phyloP scores from a whole-genome alignment of 225 moss, liverwort and hornwort species.

The Antitrichia curtipendula region DNA sequence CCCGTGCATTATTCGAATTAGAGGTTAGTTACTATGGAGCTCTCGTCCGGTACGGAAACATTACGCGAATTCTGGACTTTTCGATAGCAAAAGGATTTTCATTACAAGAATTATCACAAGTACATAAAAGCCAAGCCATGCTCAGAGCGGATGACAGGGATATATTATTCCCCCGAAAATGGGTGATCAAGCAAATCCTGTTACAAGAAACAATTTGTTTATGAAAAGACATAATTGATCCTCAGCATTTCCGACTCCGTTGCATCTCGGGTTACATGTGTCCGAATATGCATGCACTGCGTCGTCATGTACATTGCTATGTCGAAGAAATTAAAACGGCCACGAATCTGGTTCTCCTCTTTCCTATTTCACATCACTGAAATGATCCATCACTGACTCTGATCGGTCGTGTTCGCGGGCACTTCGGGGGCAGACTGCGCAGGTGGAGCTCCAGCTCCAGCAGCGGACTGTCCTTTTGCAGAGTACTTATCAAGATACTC shows the following conservation, averaged over 20 bases:
- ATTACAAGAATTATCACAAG: neutral
- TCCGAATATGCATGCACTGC: neutral
- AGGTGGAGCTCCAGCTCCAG: neutral
- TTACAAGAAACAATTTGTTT: neutral
- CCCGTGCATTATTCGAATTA: neutral
- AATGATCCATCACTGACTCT: neutral
- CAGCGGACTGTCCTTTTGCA: neutral
- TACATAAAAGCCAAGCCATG: neutral
- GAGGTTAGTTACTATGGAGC: neutral
- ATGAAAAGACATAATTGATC: neutral
- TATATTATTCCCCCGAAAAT: neutral
- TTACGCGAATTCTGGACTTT: neutral
- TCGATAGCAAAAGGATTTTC: neutral
- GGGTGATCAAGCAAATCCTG: neutral
- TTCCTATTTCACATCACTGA: neutral
- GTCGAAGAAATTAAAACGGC: neutral
- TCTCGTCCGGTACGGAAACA: neutral
- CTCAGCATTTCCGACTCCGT: neutral
- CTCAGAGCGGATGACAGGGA: neutral
- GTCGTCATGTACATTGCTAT: neutral
- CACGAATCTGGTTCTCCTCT: neutral
- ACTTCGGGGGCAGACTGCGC: neutral
- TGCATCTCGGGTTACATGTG: neutral
- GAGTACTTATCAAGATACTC: conserved; percentile 16
- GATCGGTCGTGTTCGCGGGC: neutral